Evolutionary conservation across 1,284 basidiomycete species (phyloP), one percentile per base, ranked within the genome.

Genomic region (Naganishia liquefaciens): DNA sequence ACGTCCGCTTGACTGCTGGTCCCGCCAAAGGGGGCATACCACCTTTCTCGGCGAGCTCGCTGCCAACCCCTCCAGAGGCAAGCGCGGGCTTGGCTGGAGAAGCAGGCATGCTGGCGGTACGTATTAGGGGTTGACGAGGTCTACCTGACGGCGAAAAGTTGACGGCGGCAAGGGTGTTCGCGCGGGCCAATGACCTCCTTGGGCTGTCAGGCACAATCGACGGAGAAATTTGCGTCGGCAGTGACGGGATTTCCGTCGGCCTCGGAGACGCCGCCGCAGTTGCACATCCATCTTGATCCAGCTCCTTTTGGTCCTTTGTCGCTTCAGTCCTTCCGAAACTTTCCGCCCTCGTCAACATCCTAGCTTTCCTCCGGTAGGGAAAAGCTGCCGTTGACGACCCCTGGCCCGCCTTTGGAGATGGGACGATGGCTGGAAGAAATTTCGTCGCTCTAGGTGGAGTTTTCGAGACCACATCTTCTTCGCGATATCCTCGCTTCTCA

Each of bases 291-390:
- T 13, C n/a, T 15, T 19, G 17, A 17, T n/a, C 51, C 28, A 10
- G 21, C 13, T 60, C 55, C 46, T 40, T 30, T 40, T 60, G 55
- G 39, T 60, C 55, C 30, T 60, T 49, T 33, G 49, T 44, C 5
- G 55, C 55, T 23, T 60, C 55, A 19, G 30, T 40, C 19, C 44
- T 21, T n/a, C 55, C 55, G 25, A 60, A 60, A 23, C 55, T 60
- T 37, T 60, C 55, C 25, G 55, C 55, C 25, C 55, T 47, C 3
- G 55, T 44, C 55, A 60, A 50, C 55, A 60, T 60, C 42, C 55
- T 49, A 30, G 55, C 25, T 39, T 49, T 49, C 21, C 37, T 60
- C 46, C 55, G 47, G 17, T n/a, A 25, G 15, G 55, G 55, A 15
- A 49, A 39, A 7, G 17, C 23, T 2, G 21, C 5, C 11, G 30